Base-by-base conservation (phyloP, 768 basidiomycete species). In the Amanita muscaria region DNA sequence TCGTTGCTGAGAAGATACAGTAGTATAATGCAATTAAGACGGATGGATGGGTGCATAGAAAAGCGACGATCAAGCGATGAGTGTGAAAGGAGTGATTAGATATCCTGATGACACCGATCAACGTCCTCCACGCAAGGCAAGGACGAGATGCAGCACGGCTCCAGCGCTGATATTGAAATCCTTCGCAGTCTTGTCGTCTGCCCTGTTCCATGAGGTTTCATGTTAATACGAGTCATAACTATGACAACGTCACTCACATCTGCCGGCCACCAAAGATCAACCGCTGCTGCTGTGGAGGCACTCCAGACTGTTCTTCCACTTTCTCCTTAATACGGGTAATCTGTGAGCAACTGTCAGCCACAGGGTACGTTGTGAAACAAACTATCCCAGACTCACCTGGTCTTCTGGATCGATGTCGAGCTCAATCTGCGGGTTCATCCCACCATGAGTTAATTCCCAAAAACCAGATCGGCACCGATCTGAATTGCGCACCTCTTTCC, bases 291-390 rank as follows among this genome's bases (percentile, higher is more conserved):
- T 73, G 88, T 49, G 94, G 94, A 18, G 94, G 94, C 32, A 98
- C 94, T 52, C 94, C 94, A 5, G 91, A 92, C 67, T 97, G 93
- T 69, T 97, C 93, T 63, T 98, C 94, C 7, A 97, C 90, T 63
- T 88, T 88, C 74, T 94, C 92, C 70, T 98, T 98, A 66, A 98
- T 91, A 53, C 88, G 79, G 36, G 79, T 72, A 57, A 96, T 88
- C 94, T 98, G 59, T 22, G 45, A 37, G 21, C 22, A n/a, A 32
- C 9, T 16, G 40, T 48, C 14, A 34, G 27, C 15, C 23, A 22
- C 29, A 14, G 11, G 10, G 8, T 24, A 16, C 18, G 14, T 29
- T 12, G 14, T 22, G n/a, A 3, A 42, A 22, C 16, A 15, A 21
- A 29, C n/a, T n/a, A n/a, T n/a, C n/a, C n/a, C n/a, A n/a, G n/a